Evolutionary conservation across 306 rosid genomes (phyloP).

Genomic region (Lathyrus aphaca): DNA sequence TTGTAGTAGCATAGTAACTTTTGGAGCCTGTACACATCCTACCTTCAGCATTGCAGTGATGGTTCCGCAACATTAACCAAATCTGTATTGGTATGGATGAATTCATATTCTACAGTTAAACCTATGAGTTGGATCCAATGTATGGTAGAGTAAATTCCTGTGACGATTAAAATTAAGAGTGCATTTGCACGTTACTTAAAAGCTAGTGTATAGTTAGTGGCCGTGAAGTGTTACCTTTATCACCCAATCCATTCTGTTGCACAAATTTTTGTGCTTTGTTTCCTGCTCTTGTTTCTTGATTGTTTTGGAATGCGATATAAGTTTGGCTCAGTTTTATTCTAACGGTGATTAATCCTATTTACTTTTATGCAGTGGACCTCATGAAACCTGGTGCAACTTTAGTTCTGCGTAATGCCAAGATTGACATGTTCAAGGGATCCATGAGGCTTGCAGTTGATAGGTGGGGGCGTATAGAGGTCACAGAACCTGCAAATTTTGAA

Average conservation of each 20-base stretch:
- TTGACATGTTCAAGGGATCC: conserved; percentile 93
- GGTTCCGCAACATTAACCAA: not conserved
- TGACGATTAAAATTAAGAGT: not conserved
- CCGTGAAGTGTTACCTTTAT: not conserved
- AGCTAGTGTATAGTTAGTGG: not conserved
- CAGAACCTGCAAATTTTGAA: conserved; percentile 70
- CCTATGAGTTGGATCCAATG: not conserved
- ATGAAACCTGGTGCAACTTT: conserved; percentile 64
- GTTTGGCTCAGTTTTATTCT: not conserved
- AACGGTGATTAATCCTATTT: not conserved
- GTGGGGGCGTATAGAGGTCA: conserved; percentile 83
- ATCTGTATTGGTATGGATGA: not conserved
- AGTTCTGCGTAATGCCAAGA: conserved; percentile 81
- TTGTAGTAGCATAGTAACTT: not conserved
- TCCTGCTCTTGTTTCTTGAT: not conserved
- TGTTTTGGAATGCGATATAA: not conserved
- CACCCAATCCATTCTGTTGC: not conserved
- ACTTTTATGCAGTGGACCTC: conserved; percentile 61
- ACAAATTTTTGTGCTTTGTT: not conserved
- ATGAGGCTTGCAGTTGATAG: conserved; percentile 92
- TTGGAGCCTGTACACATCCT: not conserved
- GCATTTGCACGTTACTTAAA: not conserved
- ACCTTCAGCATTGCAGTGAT: not conserved
- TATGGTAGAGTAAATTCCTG: not conserved
- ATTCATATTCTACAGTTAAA: not conserved